Evolutionary conservation across 1,284 basidiomycete genomes (phyloP).

Genomic region (Cryptococcus wingfieldii): DNA sequence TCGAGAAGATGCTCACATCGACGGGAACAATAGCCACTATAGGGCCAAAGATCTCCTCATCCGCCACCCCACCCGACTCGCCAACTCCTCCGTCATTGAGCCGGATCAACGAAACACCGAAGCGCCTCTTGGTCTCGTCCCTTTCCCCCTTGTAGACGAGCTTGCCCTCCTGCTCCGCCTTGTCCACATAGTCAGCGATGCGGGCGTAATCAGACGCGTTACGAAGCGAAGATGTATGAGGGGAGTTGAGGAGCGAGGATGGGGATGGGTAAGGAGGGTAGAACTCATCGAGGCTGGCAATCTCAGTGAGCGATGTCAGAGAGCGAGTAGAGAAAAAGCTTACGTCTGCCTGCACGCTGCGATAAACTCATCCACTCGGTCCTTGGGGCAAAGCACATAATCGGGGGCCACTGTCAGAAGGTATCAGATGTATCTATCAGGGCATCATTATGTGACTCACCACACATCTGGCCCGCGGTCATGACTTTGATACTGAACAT

Average conservation of each 20-base stretch:
- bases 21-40: constrained; percentile 73
- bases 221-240: constrained; percentile 55
- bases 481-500: constrained; percentile 73
- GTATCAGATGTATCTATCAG: constrained; percentile 19
- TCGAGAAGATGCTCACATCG: constrained; percentile 38
- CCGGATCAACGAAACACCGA: constrained; percentile 53
- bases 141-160: constrained; percentile 66
- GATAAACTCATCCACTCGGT: constrained; percentile 62
- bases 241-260: constrained; percentile 47
- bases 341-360: constrained; percentile 59
- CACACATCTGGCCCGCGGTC: constrained; percentile 64
- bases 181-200: constrained; percentile 60
- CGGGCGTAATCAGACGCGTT: constrained; percentile 59
- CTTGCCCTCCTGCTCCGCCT: constrained; percentile 59
- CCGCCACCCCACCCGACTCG: constrained; percentile 62
- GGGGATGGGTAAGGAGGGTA: constrained; percentile 48
- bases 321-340: constrained; percentile 8
- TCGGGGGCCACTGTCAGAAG: constrained; percentile 59
- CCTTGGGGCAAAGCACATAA: constrained; percentile 66
- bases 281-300: constrained; percentile 17
- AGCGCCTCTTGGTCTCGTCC: constrained; percentile 53
- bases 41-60: constrained; percentile 70
- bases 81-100: constrained; percentile 55
- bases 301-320: background rate
- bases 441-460: constrained; percentile 15